These are phyloP conservation scores for Pyrus pyrifolia DNA, from an alignment of 306 rosid genomes.

Conservation along the genomic window DNA sequence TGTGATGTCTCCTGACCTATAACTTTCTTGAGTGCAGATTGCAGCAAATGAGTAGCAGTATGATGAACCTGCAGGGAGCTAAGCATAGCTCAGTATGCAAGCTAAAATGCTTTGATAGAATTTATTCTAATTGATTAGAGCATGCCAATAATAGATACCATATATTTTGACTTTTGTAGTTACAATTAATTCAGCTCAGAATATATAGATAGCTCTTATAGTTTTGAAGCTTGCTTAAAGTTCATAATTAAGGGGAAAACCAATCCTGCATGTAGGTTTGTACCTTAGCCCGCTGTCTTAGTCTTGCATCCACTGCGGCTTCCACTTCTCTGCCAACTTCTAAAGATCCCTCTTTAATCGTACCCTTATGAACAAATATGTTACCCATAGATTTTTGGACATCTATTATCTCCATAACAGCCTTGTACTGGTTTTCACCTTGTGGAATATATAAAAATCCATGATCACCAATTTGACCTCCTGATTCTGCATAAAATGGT, in stretches of 20 bases:
- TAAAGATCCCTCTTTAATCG: slow-evolving; percentile 65
- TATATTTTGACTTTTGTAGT: slow-evolving; percentile 3
- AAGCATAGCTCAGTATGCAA: slow-evolving; percentile 15
- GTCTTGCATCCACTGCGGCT: slow-evolving; percentile 70
- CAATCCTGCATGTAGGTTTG: neutral
- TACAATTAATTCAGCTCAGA: slow-evolving; percentile 8
- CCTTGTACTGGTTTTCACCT: slow-evolving; percentile 50
- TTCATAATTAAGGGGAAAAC: slow-evolving; percentile 6
- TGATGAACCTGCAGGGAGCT: slow-evolving; percentile 77
- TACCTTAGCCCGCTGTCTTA: slow-evolving; percentile 93
- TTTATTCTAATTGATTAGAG: neutral
- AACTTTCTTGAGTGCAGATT: slow-evolving; percentile 77
- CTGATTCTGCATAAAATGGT: slow-evolving; percentile 98
- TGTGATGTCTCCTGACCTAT: slow-evolving; percentile 90
- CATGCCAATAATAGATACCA: neutral
- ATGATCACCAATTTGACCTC: slow-evolving; percentile 89
- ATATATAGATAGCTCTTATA: neutral
- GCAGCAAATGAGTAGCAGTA: slow-evolving; percentile 94
- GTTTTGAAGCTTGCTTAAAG: neutral
- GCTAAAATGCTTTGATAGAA: slow-evolving; percentile 1
- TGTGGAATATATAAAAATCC: slow-evolving; percentile 65
- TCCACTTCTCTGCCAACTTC: slow-evolving; percentile 93
- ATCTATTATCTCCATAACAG: slow-evolving; percentile 74
- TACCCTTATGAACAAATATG: slow-evolving; percentile 88
- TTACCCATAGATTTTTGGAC: slow-evolving; percentile 84